Conservation (phyloP, 2,329 filamentous ascomycete genomes). For the Colletotrichum theobromicola region DNA sequence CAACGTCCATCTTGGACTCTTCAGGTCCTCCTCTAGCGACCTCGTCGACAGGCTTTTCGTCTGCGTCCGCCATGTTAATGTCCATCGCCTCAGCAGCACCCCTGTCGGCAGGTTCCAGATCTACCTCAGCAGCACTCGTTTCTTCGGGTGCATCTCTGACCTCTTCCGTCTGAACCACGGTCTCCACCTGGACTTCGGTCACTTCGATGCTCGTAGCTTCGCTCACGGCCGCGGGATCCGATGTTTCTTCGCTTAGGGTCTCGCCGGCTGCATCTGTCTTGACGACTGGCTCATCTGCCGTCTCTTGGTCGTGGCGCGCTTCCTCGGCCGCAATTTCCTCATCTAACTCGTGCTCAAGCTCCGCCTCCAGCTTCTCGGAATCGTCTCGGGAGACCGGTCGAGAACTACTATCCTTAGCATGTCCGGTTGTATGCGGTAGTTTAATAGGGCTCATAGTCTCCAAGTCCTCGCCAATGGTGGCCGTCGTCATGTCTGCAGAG, state of each 20-base stretch:
- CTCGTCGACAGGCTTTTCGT: constrained; percentile 4
- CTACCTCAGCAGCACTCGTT: neutral
- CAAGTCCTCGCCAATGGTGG: neutral
- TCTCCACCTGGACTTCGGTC: neutral
- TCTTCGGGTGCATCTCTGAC: neutral
- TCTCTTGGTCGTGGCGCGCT: neutral
- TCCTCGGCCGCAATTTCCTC: neutral
- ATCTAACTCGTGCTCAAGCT: constrained; percentile 12
- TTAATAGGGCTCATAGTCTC: constrained; percentile 21
- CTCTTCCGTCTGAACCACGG: neutral
- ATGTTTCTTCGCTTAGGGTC: neutral
- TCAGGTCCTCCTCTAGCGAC: neutral
- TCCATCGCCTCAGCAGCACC: neutral
- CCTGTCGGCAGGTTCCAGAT: neutral
- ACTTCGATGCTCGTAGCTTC: neutral
- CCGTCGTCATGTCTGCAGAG: neutral
- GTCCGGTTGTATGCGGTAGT: neutral
- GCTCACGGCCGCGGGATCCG: neutral
- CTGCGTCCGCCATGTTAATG: constrained; percentile 12
- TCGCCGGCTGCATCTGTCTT: neutral
- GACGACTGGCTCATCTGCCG: neutral
- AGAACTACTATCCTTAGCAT: neutral
- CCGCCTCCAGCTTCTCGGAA: constrained; percentile 2
- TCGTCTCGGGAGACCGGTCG: neutral
- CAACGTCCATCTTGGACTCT: constrained; percentile 5